These are phyloP conservation scores for Aspergillus brunneoviolaceus DNA, from an alignment of 2,329 filamentous ascomycete genomes.

Conservation along the genomic window DNA sequence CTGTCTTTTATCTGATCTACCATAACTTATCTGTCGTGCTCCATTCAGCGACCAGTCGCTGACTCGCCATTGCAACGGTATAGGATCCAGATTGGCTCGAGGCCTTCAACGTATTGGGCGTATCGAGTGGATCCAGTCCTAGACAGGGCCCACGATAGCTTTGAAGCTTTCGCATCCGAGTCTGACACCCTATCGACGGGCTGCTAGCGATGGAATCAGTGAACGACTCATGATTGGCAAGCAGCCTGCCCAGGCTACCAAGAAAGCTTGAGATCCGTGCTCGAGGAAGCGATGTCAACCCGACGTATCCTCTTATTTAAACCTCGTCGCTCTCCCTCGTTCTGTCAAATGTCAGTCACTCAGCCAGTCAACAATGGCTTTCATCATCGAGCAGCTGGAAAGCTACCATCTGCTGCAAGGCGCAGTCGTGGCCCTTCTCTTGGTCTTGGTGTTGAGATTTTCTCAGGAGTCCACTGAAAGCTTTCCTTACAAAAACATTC, in stretches of 20 bases:
- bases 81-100: not conserved
- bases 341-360: not conserved
- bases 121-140: slow-evolving; percentile 3
- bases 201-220: not conserved
- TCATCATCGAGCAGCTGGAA: slow-evolving; percentile 25
- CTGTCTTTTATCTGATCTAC: not conserved
- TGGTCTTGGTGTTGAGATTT: slow-evolving; percentile 23
- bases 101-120: slow-evolving; percentile 9
- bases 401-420: slow-evolving; percentile 24
- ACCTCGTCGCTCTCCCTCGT: not conserved
- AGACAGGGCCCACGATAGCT: not conserved
- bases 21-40: not conserved
- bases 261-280: not conserved
- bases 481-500: slow-evolving; percentile 28
- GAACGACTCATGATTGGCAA: not conserved
- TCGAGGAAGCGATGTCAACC: not conserved
- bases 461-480: slow-evolving; percentile 29
- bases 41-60: not conserved
- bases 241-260: not conserved
- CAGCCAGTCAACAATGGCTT: slow-evolving; percentile 20
- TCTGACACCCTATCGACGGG: not conserved
- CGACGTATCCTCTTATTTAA: not conserved
- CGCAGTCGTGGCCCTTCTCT: slow-evolving; percentile 19
- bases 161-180: not conserved
- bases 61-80: not conserved